Evolutionary conservation across 2,329 filamentous ascomycete species (phyloP).

Genomic region (Penicillium sp.): DNA sequence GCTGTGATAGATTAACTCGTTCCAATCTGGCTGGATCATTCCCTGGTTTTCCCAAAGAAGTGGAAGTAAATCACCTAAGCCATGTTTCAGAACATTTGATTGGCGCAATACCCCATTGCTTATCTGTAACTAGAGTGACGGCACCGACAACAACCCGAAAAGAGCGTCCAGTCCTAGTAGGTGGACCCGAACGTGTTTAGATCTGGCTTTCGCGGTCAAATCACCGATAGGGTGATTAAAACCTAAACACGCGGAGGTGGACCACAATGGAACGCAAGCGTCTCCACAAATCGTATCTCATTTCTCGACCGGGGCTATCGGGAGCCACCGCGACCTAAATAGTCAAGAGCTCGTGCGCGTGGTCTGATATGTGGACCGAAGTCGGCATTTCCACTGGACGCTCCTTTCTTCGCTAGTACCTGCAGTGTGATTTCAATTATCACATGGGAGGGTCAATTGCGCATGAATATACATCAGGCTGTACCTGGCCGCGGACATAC

Average conservation of each 20-base stretch:
- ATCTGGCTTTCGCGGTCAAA: background rate
- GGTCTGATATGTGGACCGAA: background rate
- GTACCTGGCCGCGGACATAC: background rate
- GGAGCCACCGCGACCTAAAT: background rate
- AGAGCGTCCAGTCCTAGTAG: background rate
- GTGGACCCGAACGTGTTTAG: background rate
- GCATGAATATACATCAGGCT: background rate
- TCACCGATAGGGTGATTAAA: background rate
- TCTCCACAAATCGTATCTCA: background rate
- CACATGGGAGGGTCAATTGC: background rate
- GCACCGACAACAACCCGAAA: background rate
- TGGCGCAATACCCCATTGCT: background rate
- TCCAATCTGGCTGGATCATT: background rate
- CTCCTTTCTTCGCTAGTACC: background rate
- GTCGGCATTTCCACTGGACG: background rate
- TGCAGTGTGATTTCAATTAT: background rate
- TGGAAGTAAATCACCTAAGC: background rate
- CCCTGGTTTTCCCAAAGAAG: background rate
- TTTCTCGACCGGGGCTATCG: background rate
- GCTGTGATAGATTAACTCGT: background rate
- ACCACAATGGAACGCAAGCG: background rate
- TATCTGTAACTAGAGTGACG: background rate
- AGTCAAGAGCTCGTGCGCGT: constrained; percentile 11
- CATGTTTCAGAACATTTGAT: background rate
- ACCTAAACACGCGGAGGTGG: background rate